Conservation (phyloP, 2,329 filamentous ascomycete genomes). For the Zalaria sp. region DNA sequence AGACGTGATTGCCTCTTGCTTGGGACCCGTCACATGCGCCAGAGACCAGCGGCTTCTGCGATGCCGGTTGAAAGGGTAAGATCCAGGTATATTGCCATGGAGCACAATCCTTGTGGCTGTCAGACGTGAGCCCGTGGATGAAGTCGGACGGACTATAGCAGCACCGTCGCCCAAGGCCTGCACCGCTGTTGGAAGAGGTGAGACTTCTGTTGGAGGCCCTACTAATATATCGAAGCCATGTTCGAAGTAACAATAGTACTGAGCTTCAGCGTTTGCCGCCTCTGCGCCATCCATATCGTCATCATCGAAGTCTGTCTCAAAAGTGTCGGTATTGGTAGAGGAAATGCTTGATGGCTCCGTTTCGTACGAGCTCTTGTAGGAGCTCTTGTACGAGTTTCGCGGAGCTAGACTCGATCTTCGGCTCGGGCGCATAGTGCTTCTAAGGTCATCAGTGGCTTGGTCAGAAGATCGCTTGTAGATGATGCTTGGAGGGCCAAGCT, state of each 20-base stretch:
- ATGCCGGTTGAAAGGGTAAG: constrained; percentile 92
- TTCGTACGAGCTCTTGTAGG: constrained; percentile 7
- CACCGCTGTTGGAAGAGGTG: constrained; percentile 2
- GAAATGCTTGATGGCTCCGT: constrained; percentile 22
- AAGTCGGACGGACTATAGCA: constrained; percentile 7
- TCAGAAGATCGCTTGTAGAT: constrained; percentile 45
- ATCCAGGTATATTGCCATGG: constrained; percentile 88
- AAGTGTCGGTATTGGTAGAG: constrained; percentile 27
- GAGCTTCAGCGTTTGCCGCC: constrained; percentile 48
- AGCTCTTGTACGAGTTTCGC: constrained; percentile 10
- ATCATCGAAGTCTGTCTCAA: constrained; percentile 29
- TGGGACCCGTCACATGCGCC: constrained; percentile 23
- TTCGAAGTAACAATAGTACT: constrained; percentile 94
- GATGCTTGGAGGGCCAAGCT: constrained; percentile 83
- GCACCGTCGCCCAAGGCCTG: constrained; percentile 14
- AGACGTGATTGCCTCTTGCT: constrained; percentile 43
- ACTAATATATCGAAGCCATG: constrained; percentile 88
- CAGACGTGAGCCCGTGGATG: constrained; percentile 34
- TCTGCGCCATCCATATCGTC: constrained; percentile 36
- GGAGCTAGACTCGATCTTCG: constrained; percentile 3
- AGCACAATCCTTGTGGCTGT: constrained; percentile 86
- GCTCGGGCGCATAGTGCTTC: constrained; percentile 3
- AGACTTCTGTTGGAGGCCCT: constrained; percentile 49
- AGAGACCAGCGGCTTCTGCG: constrained; percentile 81
- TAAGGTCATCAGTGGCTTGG: constrained; percentile 1